phyloP scores from a whole-genome alignment of 345 rosid genomes.

The Eutrema yunnanense region DNA sequence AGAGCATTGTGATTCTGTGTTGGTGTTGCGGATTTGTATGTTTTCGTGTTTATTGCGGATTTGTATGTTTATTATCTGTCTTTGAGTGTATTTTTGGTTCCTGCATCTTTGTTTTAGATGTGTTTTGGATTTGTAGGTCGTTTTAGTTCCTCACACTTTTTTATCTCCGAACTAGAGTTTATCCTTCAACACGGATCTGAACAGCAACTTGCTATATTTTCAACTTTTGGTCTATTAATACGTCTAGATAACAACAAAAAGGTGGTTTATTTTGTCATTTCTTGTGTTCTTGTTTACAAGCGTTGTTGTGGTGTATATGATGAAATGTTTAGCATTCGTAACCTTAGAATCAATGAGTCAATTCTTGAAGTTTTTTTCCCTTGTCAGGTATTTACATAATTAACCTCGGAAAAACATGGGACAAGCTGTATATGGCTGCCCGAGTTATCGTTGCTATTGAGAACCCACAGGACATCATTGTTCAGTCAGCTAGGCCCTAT shows the following conservation, averaged over 20 bases:
- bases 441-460: constrained; percentile 82
- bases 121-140: neutral
- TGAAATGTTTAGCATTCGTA: no score
- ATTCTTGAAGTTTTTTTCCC: no score
- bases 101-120: neutral
- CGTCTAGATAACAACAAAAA: neutral
- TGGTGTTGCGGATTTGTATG: neutral
- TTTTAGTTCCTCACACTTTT: neutral
- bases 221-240: neutral
- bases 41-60: neutral
- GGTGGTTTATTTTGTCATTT: neutral
- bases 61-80: neutral
- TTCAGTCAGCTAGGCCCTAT: constrained; percentile 94
- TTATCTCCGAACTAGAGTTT: neutral
- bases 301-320: neutral
- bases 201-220: neutral
- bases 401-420: constrained; percentile 94
- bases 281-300: neutral
- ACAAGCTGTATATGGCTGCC: constrained; percentile 81
- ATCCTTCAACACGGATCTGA: neutral
- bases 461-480: constrained; percentile 88
- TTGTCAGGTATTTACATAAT: constrained; percentile 72
- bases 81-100: neutral
- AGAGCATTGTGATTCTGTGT: neutral
- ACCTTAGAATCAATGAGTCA: no score